These are phyloP conservation scores for Xylaria bambusicola DNA, from an alignment of 495 filamentous ascomycete species.

Conservation along the genomic window DNA sequence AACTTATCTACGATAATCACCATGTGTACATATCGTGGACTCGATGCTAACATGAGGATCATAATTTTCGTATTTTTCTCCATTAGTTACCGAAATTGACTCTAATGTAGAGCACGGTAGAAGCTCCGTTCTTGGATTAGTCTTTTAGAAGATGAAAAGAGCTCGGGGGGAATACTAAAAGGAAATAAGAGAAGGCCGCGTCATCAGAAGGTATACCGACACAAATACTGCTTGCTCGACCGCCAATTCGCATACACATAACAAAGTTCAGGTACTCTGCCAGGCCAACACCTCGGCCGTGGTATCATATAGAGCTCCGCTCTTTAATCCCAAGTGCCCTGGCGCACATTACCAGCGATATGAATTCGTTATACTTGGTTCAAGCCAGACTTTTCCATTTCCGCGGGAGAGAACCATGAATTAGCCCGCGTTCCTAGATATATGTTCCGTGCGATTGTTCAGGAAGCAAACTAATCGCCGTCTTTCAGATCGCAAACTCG, in stretches of 20 bases:
- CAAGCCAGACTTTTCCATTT: constrained; percentile 19
- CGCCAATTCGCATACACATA: constrained; percentile 31
- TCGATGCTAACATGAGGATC: constrained; percentile 17
- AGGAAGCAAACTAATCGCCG: not conserved
- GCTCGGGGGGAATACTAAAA: constrained; percentile 41
- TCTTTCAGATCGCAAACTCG: not conserved
- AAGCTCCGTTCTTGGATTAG: constrained; percentile 40
- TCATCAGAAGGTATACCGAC: constrained; percentile 33
- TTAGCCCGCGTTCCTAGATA: constrained; percentile 10
- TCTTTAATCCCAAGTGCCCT: constrained; percentile 15
- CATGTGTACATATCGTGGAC: constrained; percentile 16
- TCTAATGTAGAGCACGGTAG: constrained; percentile 44
- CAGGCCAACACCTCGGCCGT: constrained; percentile 24
- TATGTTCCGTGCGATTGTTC: not conserved
- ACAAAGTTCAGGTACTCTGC: constrained; percentile 18
- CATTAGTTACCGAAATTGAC: constrained; percentile 50
- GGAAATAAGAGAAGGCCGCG: constrained; percentile 38
- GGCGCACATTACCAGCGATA: constrained; percentile 18
- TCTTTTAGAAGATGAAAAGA: constrained; percentile 36
- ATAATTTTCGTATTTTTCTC: constrained; percentile 43
- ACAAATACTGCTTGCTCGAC: constrained; percentile 36
- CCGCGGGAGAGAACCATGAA: constrained; percentile 19
- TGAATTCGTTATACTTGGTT: constrained; percentile 27
- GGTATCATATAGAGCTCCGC: constrained; percentile 29
- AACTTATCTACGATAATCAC: not conserved